Base-by-base conservation (phyloP, 805 yeast genomes). In the Saccharomycopsis selenospora region DNA sequence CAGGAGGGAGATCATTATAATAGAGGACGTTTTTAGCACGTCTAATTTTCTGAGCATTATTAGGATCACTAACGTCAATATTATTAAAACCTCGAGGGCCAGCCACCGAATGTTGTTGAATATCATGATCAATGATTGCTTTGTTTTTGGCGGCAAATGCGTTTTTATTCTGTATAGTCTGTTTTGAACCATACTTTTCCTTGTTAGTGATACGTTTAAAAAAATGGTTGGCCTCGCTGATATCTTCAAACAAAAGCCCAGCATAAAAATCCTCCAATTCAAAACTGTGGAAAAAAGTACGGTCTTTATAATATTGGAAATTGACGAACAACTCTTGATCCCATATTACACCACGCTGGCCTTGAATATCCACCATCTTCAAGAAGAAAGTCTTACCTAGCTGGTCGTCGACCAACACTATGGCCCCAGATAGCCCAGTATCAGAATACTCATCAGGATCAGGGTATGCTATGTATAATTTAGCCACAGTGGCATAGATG, bases 381-480 rank as follows among this genome's bases (percentile, higher is more conserved):
- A 93, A 71, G 63, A 89, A 93, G 60, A 86, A 89, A 0, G 96
- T 88, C 64, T 91, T 91, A 2, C 98, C 98, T 1, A 93, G 96
- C 10, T 86, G 66, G 64, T 93, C 99, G 63, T 93, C 96, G 17
- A 85, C 96, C 5, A 93, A 66, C 1, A 80, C 83, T 14, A 90
- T 65, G 1, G 97, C 97, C 3, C 99, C 99, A 3, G 81, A 71
- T 13, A 93, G 68, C 0, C 96, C 98, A 0, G 99, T 91, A 67
- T 76, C 87, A 18, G 73, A 75, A 98, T 98, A 93, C 54, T 76
- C 69, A 18, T 74, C 72, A 2, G 84, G 80, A 56, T 85, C 82
- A 2, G 98, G 98, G 61, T 85, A 80, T 1, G 98, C 95, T 23
- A 91, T 78, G 67, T 89, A 93, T 43, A 93, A 72, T 50, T 95